Evolutionary conservation across 805 yeast genomes (phyloP).

Genomic region (Clavispora phyllophila): DNA sequence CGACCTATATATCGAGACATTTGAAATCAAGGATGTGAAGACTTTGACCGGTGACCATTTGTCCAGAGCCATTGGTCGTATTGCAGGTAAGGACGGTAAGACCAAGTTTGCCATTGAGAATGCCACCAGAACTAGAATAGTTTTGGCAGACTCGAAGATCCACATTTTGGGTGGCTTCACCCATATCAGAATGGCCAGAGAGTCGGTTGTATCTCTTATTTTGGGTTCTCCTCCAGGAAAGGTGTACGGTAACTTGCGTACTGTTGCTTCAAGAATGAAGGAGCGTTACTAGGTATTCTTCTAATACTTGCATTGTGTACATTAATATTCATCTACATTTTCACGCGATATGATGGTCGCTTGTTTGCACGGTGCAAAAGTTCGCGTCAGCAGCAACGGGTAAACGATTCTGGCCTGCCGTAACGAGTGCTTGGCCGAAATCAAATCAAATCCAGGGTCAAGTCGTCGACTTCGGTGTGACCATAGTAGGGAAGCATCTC

Average conservation of each 20-base stretch:
- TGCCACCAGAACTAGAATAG: slow-evolving; percentile 97
- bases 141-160: slow-evolving; percentile 92
- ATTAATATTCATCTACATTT: slow-evolving; percentile 1
- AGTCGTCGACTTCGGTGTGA: slow-evolving; percentile 45
- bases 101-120: slow-evolving; percentile 98
- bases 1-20: slow-evolving; percentile 94
- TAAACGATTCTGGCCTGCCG: no score
- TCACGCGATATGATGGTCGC: neutral
- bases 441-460: slow-evolving; percentile 29
- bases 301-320: slow-evolving; percentile 1
- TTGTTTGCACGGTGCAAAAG: neutral
- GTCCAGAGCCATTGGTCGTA: slow-evolving; percentile 98
- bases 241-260: slow-evolving; percentile 94
- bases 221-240: slow-evolving; percentile 98
- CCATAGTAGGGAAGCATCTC: slow-evolving; percentile 57
- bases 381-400: no score
- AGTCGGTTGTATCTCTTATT: slow-evolving; percentile 89
- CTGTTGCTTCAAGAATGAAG: slow-evolving; percentile 94
- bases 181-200: slow-evolving; percentile 97
- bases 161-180: slow-evolving; percentile 97
- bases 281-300: slow-evolving; percentile 64
- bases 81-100: slow-evolving; percentile 99
- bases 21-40: slow-evolving; percentile 95
- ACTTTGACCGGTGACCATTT: slow-evolving; percentile 94
- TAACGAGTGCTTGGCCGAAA: no score